These are phyloP conservation scores for Flaveria floridana DNA, from an alignment of 140 eudicot genomes.

Conservation along the genomic window DNA sequence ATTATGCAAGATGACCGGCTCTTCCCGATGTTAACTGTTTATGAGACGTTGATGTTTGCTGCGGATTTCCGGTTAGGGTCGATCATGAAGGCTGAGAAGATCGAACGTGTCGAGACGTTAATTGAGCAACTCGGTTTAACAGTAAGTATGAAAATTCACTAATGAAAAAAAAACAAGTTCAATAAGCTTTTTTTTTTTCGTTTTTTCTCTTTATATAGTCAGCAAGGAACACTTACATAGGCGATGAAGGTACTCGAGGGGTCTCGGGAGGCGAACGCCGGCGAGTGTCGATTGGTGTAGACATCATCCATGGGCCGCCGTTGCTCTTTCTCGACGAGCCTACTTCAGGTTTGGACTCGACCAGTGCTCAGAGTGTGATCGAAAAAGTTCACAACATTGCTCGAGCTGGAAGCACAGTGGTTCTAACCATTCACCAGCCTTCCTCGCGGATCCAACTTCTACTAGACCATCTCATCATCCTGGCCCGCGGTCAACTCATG, in stretches of 20 bases:
- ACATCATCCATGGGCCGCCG: constrained; percentile 67
- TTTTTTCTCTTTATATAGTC: constrained; percentile 35
- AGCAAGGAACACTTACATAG: constrained; percentile 61
- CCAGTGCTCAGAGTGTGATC: constrained; percentile 67
- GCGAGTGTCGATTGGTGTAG: constrained; percentile 70
- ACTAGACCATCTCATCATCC: constrained; percentile 59
- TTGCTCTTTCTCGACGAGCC: constrained; percentile 78
- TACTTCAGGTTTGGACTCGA: constrained; percentile 71
- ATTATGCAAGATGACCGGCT: constrained; percentile 70
- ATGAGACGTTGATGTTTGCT: constrained; percentile 66
- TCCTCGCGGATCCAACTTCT: constrained; percentile 56
- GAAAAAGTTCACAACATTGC: constrained; percentile 74
- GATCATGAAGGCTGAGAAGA: constrained; percentile 44
- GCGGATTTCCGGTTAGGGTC: constrained; percentile 64
- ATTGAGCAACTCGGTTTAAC: constrained; percentile 70
- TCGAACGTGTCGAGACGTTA: constrained; percentile 47
- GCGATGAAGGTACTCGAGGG: constrained; percentile 73
- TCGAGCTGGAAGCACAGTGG: constrained; percentile 70
- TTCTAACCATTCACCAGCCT: constrained; percentile 76
- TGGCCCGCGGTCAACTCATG: constrained; percentile 76
- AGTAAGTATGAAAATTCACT: constrained; percentile 38
- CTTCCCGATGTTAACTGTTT: constrained; percentile 62
- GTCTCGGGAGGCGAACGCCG: constrained; percentile 76
- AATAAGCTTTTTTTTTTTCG: background rate
- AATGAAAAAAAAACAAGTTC: background rate